Evolutionary conservation across 1,139 yeast genomes (phyloP), one percentile per base, ranked within the genome.

Genomic region (Scheffersomyces quercinus): DNA sequence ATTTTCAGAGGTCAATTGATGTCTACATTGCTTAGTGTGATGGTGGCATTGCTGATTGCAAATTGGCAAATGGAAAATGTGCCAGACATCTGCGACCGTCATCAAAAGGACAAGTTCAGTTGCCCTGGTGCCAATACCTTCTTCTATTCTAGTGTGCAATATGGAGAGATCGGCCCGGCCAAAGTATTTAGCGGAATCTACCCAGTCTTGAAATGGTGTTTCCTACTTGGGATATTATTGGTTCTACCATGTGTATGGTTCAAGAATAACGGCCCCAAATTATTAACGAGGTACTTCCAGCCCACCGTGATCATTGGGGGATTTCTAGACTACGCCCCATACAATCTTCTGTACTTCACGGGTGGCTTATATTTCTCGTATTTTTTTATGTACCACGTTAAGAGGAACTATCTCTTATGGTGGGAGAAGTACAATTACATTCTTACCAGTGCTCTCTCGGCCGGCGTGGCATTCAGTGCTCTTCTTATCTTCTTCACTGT

Each of bases 341-440:
- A 75, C 52, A 81, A 81, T 58, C 56, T 82, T 48, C 68, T 75
- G 62, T 83, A 80, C 63, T 68, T 65, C 50, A 74, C 81, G 14
- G 77, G 79, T 26, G 83, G 83, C 16, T 58, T 79, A 40, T 71
- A 75, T 46, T 56, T 76, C 28, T 70, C 81, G 10, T 72, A 64
- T 45, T 52, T 68, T 28, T 83, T 83, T 65, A 82, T 81, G 80
- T 70, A 71, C 55, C 65, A 69, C 57, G 63, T 81, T 52, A 78
- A 73, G 51, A 70, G 65, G 51, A 69, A 77, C 48, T 79, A 75
- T 54, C 52, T 68, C 15, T 62, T 70, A 24, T 79, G 86, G 84
- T 82, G 85, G 83, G 82, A 78, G 48, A 81, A 78, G 59, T 84
- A 82, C 62, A 82, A 79, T 54, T 84, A 83, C 57, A 75, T 84